Conservation (phyloP, 352 stramenopile genomes). For the Phytophthora boehmeriae region DNA sequence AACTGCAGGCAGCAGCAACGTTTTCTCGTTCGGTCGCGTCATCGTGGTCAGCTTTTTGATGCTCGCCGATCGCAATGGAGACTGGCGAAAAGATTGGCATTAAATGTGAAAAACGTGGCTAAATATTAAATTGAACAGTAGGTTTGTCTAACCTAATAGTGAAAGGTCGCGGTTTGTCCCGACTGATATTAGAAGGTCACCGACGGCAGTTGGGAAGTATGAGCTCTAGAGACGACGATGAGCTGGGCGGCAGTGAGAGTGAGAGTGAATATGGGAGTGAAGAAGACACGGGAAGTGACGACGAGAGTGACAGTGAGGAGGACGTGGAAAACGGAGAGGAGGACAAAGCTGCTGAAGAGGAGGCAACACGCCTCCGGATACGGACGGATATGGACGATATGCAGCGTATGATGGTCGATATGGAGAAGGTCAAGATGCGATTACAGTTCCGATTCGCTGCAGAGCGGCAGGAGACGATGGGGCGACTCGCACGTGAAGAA, state of each 20-base stretch:
- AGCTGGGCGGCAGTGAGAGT: not conserved
- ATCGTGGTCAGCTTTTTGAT: too few species aligned
- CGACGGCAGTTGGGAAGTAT: slow-evolving; percentile 15
- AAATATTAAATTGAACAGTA: too few species aligned
- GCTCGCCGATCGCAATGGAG: too few species aligned
- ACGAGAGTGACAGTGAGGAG: slow-evolving; percentile 9
- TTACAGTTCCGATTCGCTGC: slow-evolving; percentile 52
- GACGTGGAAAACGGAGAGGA: slow-evolving; percentile 21
- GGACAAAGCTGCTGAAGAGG: slow-evolving; percentile 17
- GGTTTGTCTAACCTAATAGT: too few species aligned
- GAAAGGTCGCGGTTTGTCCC: too few species aligned
- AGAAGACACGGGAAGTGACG: slow-evolving; percentile 30
- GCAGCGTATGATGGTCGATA: slow-evolving; percentile 56
- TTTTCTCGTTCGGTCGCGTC: too few species aligned
- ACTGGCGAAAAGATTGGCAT: too few species aligned
- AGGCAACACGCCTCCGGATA: slow-evolving; percentile 26
- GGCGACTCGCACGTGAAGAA: slow-evolving; percentile 17
- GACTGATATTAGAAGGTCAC: not conserved
- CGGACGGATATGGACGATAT: slow-evolving; percentile 52
- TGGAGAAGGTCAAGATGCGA: slow-evolving; percentile 62
- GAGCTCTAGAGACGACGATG: slow-evolving; percentile 1
- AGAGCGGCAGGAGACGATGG: slow-evolving; percentile 25
- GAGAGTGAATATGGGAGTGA: not conserved
- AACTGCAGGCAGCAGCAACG: too few species aligned
- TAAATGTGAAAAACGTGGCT: too few species aligned